Base-by-base conservation (phyloP, 345 rosid genomes). In the Eucalyptus sp. region DNA sequence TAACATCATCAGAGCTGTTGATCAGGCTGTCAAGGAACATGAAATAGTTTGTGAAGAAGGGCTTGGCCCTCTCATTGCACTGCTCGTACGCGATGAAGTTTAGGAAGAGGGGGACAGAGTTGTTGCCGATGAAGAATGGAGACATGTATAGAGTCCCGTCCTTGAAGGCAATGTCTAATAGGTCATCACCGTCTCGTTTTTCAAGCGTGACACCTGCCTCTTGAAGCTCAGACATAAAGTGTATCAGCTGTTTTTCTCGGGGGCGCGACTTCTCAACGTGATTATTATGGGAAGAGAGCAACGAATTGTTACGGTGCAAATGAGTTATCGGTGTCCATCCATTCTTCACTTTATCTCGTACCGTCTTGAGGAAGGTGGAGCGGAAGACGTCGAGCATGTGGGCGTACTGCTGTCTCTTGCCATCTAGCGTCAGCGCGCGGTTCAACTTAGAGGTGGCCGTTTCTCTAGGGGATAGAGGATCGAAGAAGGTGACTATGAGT, bases 1-100 rank as follows among this genome's bases (percentile, higher is more conserved):
- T 80, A 4, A 87, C 16, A 2, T 89, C 90, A n/a, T 60, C 52
- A 0, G 10, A 48, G 24, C 89, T 51, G 54, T 64, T 89, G 46
- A 79, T 89, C 58, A 89, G 89, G 84, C 84, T 89, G 83, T 89
- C 87, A 33, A 89, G 64, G 83, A 89, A 87, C 89, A 89, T 89
- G 51, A 89, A 87, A 60, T 76, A 89, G 89, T 87, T 79, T 41
- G 90, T 89, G 89, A 89, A 87, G 90, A 11, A 79, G 15, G 87
- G 87, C 46, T 87, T 56, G 29, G 87, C 87, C 37, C 60, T 88
- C 87, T 48, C 88, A 25, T 79, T 12, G 44, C 89, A 87, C 87
- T 87, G 90, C 64, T 89, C 90, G 43, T 87, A 87, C 4, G 89
- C 90, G 27, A 89, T 58, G 24, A 87, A 81, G 84, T 89, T 89